Base-by-base conservation (phyloP, 768 basidiomycete species). In the Trametes elegans region DNA sequence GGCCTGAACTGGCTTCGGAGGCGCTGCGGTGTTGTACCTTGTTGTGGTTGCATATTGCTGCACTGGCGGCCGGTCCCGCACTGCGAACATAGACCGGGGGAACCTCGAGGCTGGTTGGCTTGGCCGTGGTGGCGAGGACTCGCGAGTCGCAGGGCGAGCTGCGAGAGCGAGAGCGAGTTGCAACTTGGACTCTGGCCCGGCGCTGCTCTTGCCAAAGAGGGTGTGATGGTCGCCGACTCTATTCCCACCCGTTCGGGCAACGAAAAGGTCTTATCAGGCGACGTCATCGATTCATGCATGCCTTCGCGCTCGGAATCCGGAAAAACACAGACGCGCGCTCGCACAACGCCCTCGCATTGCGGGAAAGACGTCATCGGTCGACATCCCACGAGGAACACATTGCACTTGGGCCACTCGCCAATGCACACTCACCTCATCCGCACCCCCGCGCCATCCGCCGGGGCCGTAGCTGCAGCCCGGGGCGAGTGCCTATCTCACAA, bases 401-500 rank as follows among this genome's bases (percentile, higher is more conserved):
- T n/a, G n/a, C 16, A 28, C 6, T 10, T 23, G 23, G 26, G 19
- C 40, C 23, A 23, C 19, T 23, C 41, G 43, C 26, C 32, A 43
- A 45, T 18, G 32, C 34, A 11, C 19, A 23, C 51, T 53, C 51
- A 53, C 51, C 51, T 53, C 49, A 50, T 38, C 39, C 49, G 31
- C 38, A 29, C 5, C 39, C 16, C 28, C 14, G 28, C 40, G 28
- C 49, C 29, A 29, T 21, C 3, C 6, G 9, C 29, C 48, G 54
- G 26, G 19, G 26, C 28, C n/a, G 32, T 13, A 13, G 13, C 7
- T 13, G 31, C 31, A 31, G 7, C 18, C 34, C 42, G 27, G 44
- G 18, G 13, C 28, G 8, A 24, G 2, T 34, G 19, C 38, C 39
- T 24, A 23, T 43, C 24, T 46, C 43, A 79, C 55, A 71, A 64